phyloP scores from a whole-genome alignment of 2,329 filamentous ascomycete genomes.

The Torrubiella hemipterigena region DNA sequence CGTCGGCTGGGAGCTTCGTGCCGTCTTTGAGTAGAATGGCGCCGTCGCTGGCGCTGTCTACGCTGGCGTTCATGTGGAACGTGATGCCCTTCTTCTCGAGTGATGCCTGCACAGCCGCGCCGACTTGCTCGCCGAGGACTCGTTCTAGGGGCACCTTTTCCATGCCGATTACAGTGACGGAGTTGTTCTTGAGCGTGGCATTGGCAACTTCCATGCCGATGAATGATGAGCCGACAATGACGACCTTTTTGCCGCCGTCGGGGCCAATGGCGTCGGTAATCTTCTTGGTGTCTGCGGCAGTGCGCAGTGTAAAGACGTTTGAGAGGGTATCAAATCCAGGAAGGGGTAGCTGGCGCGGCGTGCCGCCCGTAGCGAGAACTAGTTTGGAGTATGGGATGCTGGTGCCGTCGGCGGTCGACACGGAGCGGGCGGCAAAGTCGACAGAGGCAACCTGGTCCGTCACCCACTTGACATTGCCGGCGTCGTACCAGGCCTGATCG shows the following conservation, averaged over 20 bases:
- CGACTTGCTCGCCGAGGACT: conserved; percentile 73
- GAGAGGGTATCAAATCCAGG: conserved; percentile 74
- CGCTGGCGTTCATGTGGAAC: conserved; percentile 70
- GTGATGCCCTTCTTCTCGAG: conserved; percentile 82
- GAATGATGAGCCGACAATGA: conserved; percentile 85
- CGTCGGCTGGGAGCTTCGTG: conserved; percentile 69
- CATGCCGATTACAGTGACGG: conserved; percentile 81
- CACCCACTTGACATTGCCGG: conserved; percentile 43
- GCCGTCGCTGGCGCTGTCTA: conserved; percentile 80
- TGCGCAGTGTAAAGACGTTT: conserved; percentile 80
- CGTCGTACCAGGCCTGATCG: conserved; percentile 64
- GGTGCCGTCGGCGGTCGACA: conserved; percentile 63
- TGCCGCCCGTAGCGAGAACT: conserved; percentile 79
- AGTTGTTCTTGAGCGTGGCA: conserved; percentile 65
- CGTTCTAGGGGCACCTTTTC: conserved; percentile 75
- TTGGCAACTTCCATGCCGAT: conserved; percentile 98
- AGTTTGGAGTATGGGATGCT: conserved; percentile 75
- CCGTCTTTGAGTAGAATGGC: conserved; percentile 77
- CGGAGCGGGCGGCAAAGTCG: conserved; percentile 62
- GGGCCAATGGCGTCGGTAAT: conserved; percentile 67
- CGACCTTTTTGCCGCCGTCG: conserved; percentile 78
- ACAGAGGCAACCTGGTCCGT: conserved; percentile 57
- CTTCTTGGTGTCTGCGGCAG: conserved; percentile 60
- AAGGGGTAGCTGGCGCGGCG: conserved; percentile 62
- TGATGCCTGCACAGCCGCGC: conserved; percentile 64